Percentiles rank a stretch among this genome's conserved stretches.
Conservation (phyloP, 441 rosid species). For the Gossypium davidsonii region DNA sequence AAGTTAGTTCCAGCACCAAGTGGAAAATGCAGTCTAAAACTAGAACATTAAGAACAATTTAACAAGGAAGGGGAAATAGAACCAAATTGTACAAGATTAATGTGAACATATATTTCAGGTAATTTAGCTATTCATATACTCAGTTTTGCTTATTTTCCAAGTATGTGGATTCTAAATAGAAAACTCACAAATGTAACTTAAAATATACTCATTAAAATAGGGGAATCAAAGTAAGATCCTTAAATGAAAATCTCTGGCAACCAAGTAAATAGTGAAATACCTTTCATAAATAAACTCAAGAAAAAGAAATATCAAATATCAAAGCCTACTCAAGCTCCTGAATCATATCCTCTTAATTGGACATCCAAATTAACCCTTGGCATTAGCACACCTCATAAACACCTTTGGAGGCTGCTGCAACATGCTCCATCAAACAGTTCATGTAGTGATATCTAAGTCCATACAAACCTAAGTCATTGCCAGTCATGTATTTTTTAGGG, state of each 20-base stretch:
- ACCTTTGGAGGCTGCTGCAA: background rate
- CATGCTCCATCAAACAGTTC: background rate
- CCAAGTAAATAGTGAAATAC: background rate
- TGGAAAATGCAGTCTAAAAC: slow-evolving; percentile 6
- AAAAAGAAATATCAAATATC: background rate
- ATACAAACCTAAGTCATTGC: background rate
- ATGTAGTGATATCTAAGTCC: background rate
- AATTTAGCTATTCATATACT: background rate
- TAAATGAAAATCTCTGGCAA: background rate
- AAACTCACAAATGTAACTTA: background rate
- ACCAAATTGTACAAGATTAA: background rate
- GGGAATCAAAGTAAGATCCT: background rate
- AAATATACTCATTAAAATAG: background rate
- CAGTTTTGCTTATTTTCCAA: background rate
- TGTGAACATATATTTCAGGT: background rate
- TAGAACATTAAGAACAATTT: background rate
- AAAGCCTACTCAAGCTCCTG: background rate
- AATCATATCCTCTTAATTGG: background rate
- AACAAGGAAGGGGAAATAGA: background rate
- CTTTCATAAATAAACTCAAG: background rate
- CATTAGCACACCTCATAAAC: slow-evolving; percentile 7
- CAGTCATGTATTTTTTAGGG: background rate
- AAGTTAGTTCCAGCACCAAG: slow-evolving; percentile 12
- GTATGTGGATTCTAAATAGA: background rate
- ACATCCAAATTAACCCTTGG: background rate